These are phyloP conservation scores for Tolypocladium ovalisporum DNA, from an alignment of 2,329 filamentous ascomycete genomes.

Conservation along the genomic window DNA sequence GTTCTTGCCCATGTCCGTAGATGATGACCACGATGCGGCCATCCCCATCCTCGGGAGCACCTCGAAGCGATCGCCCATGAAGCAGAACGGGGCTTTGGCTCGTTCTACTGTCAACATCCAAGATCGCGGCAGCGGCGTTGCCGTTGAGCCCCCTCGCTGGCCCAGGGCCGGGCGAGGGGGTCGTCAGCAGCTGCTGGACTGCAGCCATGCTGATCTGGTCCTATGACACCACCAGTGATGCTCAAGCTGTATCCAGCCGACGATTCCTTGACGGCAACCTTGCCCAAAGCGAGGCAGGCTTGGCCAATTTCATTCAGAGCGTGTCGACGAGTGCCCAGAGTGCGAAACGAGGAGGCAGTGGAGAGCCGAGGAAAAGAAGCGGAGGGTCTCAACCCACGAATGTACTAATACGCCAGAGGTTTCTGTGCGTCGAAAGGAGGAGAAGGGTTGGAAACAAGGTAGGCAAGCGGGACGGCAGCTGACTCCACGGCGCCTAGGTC, in stretches of 20 bases:
- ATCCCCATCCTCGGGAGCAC: conserved; percentile 40
- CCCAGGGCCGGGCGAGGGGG: conserved; percentile 18
- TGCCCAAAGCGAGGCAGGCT: not conserved
- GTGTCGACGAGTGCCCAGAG: not conserved
- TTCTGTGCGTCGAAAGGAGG: not conserved
- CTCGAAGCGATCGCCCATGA: conserved; percentile 30
- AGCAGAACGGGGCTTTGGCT: conserved; percentile 21
- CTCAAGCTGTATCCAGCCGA: not conserved
- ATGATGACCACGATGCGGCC: conserved; percentile 53
- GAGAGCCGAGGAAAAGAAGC: not conserved
- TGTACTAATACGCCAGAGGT: not conserved
- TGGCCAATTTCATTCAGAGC: not conserved
- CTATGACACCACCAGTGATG: not conserved
- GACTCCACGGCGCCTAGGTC: not conserved
- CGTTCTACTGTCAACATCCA: conserved; percentile 24
- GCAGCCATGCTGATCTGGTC: conserved; percentile 20
- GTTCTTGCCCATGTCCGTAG: conserved; percentile 60
- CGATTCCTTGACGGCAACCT: conserved; percentile 1
- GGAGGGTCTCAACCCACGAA: not conserved
- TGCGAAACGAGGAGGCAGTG: not conserved
- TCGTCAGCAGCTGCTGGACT: conserved; percentile 25
- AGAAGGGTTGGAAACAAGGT: not conserved
- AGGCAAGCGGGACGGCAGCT: not conserved
- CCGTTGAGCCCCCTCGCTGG: conserved; percentile 13
- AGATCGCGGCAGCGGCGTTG: conserved; percentile 8